These are phyloP conservation scores for Mortierella polycephala DNA, from an alignment of 371 early-diverging fungal species.

Conservation along the genomic window DNA sequence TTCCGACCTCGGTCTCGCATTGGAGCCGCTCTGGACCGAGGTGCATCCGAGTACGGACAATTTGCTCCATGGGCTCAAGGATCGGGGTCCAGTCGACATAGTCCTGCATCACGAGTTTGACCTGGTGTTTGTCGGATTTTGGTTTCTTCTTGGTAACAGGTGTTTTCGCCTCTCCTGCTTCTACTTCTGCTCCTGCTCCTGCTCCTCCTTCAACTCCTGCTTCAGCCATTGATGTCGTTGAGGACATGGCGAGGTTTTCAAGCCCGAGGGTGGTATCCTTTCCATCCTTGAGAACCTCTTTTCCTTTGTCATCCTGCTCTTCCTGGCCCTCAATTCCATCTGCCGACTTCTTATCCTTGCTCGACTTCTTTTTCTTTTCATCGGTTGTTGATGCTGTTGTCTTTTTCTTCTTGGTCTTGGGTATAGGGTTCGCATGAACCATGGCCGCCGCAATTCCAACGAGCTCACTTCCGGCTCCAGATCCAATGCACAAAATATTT, in stretches of 20 bases:
- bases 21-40: conserved; percentile 54
- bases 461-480: conserved; percentile 90
- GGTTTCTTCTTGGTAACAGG: conserved; percentile 13
- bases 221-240: not conserved
- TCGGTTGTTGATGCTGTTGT: conserved; percentile 9
- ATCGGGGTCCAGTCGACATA: conserved; percentile 75
- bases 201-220: not conserved
- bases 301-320: not conserved
- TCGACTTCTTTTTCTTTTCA: not conserved
- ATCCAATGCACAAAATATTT: conserved; percentile 76
- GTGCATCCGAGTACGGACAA: conserved; percentile 58
- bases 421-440: conserved; percentile 55
- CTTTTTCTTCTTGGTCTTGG: conserved; percentile 35
- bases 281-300: not conserved
- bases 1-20: conserved; percentile 61
- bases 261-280: conserved; percentile 1
- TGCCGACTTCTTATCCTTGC: conserved; percentile 1
- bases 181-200: not conserved
- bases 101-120: conserved; percentile 74
- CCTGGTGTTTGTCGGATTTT: conserved; percentile 58
- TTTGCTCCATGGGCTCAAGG: conserved; percentile 59
- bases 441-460: conserved; percentile 84
- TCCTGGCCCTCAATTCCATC: not conserved
- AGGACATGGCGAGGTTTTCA: not conserved
- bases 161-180: conserved; percentile 3